A percentile compares a stretch with the other conserved stretches of the same genome.
phyloP scores from a whole-genome alignment of 495 filamentous ascomycete genomes.

The Penicillium dipodomyicola region DNA sequence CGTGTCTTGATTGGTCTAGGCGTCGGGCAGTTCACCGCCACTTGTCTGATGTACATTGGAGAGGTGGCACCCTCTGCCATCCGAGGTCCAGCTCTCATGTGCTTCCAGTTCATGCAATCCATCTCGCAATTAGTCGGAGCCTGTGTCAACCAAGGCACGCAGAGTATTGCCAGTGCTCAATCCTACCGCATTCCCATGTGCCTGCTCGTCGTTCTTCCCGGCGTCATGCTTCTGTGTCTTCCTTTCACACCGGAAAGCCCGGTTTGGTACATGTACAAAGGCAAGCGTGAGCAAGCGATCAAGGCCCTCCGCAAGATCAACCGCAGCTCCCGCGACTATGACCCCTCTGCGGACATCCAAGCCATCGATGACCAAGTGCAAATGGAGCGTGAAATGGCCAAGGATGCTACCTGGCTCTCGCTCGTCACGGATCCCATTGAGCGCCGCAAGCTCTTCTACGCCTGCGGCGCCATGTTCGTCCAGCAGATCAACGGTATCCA shows the following conservation, averaged over 20 bases:
- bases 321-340: slow-evolving; percentile 24
- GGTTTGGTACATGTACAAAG: slow-evolving; percentile 32
- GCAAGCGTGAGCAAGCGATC: slow-evolving; percentile 23
- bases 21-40: slow-evolving; percentile 27
- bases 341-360: slow-evolving; percentile 27
- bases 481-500: slow-evolving; percentile 43
- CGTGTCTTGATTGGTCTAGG: slow-evolving; percentile 28
- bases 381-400: slow-evolving; percentile 21
- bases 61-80: slow-evolving; percentile 36
- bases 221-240: slow-evolving; percentile 30
- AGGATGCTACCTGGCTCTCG: slow-evolving; percentile 27
- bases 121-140: slow-evolving; percentile 35
- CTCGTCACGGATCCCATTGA: slow-evolving; percentile 35
- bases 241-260: slow-evolving; percentile 38
- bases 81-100: slow-evolving; percentile 38
- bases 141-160: slow-evolving; percentile 34
- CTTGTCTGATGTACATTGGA: slow-evolving; percentile 32
- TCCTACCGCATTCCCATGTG: slow-evolving; percentile 40
- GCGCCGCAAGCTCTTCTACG: slow-evolving; percentile 36
- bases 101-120: slow-evolving; percentile 40
- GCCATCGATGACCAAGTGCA: slow-evolving; percentile 20
- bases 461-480: slow-evolving; percentile 34
- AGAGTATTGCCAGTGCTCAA: slow-evolving; percentile 21
- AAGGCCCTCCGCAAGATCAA: slow-evolving; percentile 34
- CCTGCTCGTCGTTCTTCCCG: slow-evolving; percentile 30